A percentile compares a stretch with the other conserved stretches of the same genome.
Evolutionary conservation across 1,139 yeast genomes (phyloP).

Genomic region (Zhuliangozyma parablackwelliae): DNA sequence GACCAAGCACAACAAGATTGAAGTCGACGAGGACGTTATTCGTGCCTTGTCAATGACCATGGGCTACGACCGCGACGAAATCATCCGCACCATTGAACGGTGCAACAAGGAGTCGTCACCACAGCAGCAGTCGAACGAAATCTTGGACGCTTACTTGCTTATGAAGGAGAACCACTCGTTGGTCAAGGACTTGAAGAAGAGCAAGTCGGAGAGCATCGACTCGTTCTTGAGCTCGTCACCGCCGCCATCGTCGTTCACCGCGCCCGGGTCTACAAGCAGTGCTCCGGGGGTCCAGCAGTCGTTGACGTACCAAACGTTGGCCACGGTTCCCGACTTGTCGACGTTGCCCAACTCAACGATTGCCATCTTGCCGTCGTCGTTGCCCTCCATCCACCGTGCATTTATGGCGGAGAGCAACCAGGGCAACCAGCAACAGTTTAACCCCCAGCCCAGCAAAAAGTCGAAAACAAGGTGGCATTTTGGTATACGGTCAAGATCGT

Average conservation of each 20-base stretch:
- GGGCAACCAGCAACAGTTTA: constrained; percentile 45
- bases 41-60: constrained; percentile 76
- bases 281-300: constrained; percentile 47
- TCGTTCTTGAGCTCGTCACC: constrained; percentile 50
- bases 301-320: constrained; percentile 46
- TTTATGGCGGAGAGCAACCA: constrained; percentile 65
- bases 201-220: constrained; percentile 48
- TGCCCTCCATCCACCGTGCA: constrained; percentile 93
- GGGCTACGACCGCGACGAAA: constrained; percentile 91
- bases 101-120: constrained; percentile 40
- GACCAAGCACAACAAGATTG: constrained; percentile 37
- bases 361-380: constrained; percentile 87
- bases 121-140: constrained; percentile 54
- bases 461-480: constrained; percentile 98
- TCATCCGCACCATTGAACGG: constrained; percentile 61
- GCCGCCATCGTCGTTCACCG: constrained; percentile 32
- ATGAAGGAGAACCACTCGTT: constrained; percentile 79
- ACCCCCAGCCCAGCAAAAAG: constrained; percentile 66
- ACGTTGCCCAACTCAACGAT: constrained; percentile 63
- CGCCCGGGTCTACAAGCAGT: constrained; percentile 22
- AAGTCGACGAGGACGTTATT: constrained; percentile 76
- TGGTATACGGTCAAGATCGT: constrained; percentile 93
- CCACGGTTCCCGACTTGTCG: constrained; percentile 47
- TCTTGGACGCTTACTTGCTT: constrained; percentile 85
- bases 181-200: constrained; percentile 60